Percentiles rank a stretch among this genome's conserved stretches.
These are phyloP conservation scores for Leccinum longicurvipes DNA, from an alignment of 768 basidiomycete genomes.

Conservation along the genomic window DNA sequence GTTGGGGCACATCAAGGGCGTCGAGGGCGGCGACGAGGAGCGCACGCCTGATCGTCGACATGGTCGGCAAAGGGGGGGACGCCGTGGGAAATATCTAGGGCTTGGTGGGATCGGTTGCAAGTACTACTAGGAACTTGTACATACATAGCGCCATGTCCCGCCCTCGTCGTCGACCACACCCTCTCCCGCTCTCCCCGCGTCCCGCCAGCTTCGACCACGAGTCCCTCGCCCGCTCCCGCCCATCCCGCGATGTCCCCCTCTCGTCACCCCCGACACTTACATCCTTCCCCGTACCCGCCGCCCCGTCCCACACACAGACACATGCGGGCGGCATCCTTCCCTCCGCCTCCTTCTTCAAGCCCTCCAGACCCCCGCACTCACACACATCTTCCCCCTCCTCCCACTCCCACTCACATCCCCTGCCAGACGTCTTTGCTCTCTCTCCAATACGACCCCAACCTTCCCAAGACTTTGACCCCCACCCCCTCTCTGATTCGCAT, in stretches of 20 bases:
- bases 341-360: constrained; percentile 75
- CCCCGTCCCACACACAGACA: constrained; percentile 58
- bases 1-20: constrained; percentile 48
- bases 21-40: constrained; percentile 57
- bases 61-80: neutral
- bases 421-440: constrained; percentile 38
- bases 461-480: constrained; percentile 42
- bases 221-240: constrained; percentile 1
- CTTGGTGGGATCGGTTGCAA: neutral
- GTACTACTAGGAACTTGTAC: neutral
- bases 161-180: neutral
- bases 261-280: constrained; percentile 23
- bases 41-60: constrained; percentile 8
- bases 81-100: constrained; percentile 15
- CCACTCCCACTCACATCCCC: constrained; percentile 26
- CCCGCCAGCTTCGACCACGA: constrained; percentile 19
- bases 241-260: constrained; percentile 19
- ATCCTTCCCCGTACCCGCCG: constrained; percentile 17
- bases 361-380: constrained; percentile 56
- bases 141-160: neutral
- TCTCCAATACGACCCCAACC: constrained; percentile 36
- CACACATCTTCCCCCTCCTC: constrained; percentile 37
- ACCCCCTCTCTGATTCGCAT: constrained; percentile 21
- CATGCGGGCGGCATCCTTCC: constrained; percentile 77
- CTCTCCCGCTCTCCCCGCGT: neutral